Evolutionary conservation across 371 early-diverging fungal species (phyloP).

Genomic region (Basidiobolus heterosporus): DNA sequence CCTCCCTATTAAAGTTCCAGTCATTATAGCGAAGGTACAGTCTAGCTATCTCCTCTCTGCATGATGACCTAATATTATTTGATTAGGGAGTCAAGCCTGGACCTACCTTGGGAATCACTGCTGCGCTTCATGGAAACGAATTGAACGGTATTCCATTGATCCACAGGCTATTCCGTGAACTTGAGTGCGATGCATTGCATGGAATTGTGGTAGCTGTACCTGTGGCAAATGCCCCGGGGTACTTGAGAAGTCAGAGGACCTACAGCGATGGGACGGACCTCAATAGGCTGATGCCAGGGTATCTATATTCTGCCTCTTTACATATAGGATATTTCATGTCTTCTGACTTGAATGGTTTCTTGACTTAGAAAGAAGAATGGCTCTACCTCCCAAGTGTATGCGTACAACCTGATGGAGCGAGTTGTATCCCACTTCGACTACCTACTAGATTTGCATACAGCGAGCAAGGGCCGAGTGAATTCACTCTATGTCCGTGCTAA

Average conservation of each 20-base stretch:
- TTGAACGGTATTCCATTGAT: constrained; percentile 83
- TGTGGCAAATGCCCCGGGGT: constrained; percentile 74
- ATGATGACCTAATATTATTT: background rate
- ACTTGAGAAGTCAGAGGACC: constrained; percentile 58
- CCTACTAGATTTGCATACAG: constrained; percentile 77
- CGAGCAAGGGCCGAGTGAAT: constrained; percentile 70
- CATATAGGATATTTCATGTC: too few relatives aligned
- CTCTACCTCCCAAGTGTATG: constrained; percentile 66
- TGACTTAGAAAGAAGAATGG: constrained; percentile 31
- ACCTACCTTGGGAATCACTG: constrained; percentile 37
- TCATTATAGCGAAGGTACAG: constrained; percentile 34
- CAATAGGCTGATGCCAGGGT: constrained; percentile 75
- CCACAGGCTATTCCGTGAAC: constrained; percentile 64
- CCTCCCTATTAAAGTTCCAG: constrained; percentile 36
- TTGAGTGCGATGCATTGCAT: constrained; percentile 46
- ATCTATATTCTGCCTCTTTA: constrained; percentile 2
- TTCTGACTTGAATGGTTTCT: background rate
- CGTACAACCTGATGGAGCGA: constrained; percentile 60
- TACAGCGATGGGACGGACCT: constrained; percentile 71
- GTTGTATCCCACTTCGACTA: constrained; percentile 65
- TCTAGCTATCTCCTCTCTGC: background rate
- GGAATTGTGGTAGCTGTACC: constrained; percentile 82
- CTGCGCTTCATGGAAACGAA: constrained; percentile 81
- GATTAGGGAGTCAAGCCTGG: constrained; percentile 21
- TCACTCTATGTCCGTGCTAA: constrained; percentile 77